A percentile compares a stretch with the other conserved stretches of the same genome.
These are phyloP conservation scores for Globisporangium takayamanum DNA, from an alignment of 352 stramenopile species.

Conservation along the genomic window DNA sequence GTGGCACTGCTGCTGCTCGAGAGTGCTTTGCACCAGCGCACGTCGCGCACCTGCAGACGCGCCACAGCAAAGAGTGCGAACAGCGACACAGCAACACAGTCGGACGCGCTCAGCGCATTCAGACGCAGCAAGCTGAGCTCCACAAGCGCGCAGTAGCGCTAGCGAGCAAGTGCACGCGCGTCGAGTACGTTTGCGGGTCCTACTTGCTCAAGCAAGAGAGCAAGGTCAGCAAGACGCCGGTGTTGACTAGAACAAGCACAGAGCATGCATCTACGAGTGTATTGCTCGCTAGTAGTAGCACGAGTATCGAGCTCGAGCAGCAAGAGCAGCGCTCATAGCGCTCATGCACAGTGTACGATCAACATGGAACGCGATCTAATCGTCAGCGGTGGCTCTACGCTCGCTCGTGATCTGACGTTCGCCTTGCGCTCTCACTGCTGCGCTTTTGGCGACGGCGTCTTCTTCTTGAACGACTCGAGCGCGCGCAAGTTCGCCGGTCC, in stretches of 20 bases:
- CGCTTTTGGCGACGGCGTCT: constrained; percentile 6
- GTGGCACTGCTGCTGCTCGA: not conserved
- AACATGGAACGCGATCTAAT: not conserved
- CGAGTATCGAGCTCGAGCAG: not conserved
- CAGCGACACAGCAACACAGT: not conserved
- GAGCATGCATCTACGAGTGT: not conserved
- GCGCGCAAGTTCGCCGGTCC: constrained; percentile 69
- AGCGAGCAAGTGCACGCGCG: constrained; percentile 14
- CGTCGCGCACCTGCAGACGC: constrained; percentile 12
- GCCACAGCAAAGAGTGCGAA: not conserved
- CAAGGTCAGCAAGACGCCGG: not conserved
- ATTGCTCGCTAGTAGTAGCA: not conserved
- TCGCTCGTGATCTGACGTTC: not conserved
- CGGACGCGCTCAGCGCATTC: constrained; percentile 2
- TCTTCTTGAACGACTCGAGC: constrained; percentile 48
- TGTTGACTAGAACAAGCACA: not conserved
- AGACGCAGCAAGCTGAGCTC: constrained; percentile 16
- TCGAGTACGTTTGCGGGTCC: constrained; percentile 33
- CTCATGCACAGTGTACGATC: too few species aligned
- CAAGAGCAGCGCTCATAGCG: not conserved
- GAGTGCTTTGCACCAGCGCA: constrained; percentile 12
- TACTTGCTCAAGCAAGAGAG: constrained; percentile 28
- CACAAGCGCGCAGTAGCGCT: constrained; percentile 24
- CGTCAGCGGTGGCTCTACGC: not conserved
- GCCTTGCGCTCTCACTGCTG: not conserved